Base-by-base conservation (phyloP, 2,329 filamentous ascomycete genomes). In the Pseudophaeomoniella oleicola region DNA sequence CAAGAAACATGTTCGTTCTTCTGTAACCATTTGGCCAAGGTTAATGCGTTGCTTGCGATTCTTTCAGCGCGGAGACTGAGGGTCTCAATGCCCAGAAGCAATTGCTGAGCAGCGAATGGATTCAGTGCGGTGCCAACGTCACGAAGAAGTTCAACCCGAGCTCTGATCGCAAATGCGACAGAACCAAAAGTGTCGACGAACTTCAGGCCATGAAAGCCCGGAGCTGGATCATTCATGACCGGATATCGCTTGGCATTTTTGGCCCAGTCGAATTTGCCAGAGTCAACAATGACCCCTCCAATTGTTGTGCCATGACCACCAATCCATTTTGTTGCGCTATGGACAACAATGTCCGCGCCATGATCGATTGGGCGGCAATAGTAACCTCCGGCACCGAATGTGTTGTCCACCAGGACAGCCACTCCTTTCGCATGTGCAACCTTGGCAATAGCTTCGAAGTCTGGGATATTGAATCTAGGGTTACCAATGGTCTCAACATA, bases 281-380 rank as follows among this genome's bases (percentile, higher is more conserved):
- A 72, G 60, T 93, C 85, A 44, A 93, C 69, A 32, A 93, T 69
- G 32, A 92, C 69, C 40, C 85, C 85, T 39, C 72, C 84, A 45
- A 92, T 81, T 12, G 84, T 90, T 17, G 85, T 88, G 43, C 85
- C 85, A 58, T 92, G 85, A 35, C 85, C 85, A 40, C 85, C 85
- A 42, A 93, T 92, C 85, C 85, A 93, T 62, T 93, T 92, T 41
- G 85, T 92, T 5, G 84, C 82, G 13, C 79, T 86, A 67, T 93
- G 84, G 19, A 92, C 81, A 27, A 93, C 78, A 42, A 93, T 92
- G 55, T 93, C 85, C 42, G 81, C 85, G 37, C 85, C 85, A 55
- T 90, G 80, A 30, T 86, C 77, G 49, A 93, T 85, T 22, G 85
- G 85, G 5, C 79, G 74, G 46, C 81, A 66, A 54, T 82, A 87